Evolutionary conservation across 306 rosid species (phyloP), one percentile per base, ranked within the genome.

Genomic region (Senna tora): DNA sequence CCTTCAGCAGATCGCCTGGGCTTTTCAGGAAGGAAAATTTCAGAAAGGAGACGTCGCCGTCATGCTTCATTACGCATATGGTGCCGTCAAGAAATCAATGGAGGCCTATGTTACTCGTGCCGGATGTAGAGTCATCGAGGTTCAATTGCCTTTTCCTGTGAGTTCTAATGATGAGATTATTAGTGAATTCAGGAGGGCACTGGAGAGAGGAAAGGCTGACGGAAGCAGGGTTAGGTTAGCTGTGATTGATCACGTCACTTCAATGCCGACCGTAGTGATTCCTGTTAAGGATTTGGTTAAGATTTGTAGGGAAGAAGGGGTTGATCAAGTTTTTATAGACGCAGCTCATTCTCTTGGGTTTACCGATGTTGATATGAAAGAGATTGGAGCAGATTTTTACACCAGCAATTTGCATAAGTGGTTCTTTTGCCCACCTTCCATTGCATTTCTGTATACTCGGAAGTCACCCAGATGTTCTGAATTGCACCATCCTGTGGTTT

Each of bases 261-360:
- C 99, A 0, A 95, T 95, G 97, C 99, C 99, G 1, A 79, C 93
- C 39, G 99, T 95, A 15, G 90, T 95, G 42, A 85, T 83, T 51
- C 99, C 97, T 9, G 87, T 90, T 4, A 88, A 79, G 82, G 93
- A 95, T 49, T 76, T 95, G 85, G 90, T 95, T 65, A 63, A 71
- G 74, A 95, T 95, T 81, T 95, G 99, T 30, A 79, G 99, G 84
- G 96, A 95, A 45, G 99, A 92, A 75, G 97, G 96, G 2, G 99
- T 95, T 67, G 96, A 95, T 36, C 88, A 84, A 73, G 93, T 95
- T 69, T 92, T 95, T 36, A 91, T 95, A 0, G 99, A 95, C 39
- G 99, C 96, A n/a, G 99, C 99, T 14, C 99, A 95, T 82, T 89
- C 87, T 3, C 84, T 95, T 79, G 99, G 99, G 9, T 92, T 96